A percentile compares a stretch with the other conserved stretches of the same genome.
These are phyloP conservation scores for Pythium rishiriense DNA, from an alignment of 352 stramenopile genomes.

Conservation along the genomic window DNA sequence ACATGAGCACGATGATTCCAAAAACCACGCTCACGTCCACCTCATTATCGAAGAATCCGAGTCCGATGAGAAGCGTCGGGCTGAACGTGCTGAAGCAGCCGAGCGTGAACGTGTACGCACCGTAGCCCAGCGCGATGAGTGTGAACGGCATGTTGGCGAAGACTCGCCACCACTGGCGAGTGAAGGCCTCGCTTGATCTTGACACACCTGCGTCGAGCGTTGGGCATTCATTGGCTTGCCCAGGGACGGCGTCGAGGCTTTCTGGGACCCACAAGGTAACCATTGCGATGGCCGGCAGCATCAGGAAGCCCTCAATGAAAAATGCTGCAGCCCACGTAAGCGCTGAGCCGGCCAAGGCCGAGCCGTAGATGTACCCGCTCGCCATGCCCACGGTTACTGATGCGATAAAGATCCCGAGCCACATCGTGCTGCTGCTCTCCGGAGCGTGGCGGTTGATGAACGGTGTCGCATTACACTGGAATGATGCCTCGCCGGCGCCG, in stretches of 20 bases:
- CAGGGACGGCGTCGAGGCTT: conserved; percentile 52
- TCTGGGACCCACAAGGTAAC: conserved; percentile 59
- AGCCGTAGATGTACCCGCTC: conserved; percentile 82
- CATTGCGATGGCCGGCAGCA: conserved; percentile 61
- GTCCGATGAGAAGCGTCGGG: conserved; percentile 83
- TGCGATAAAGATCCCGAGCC: conserved; percentile 92
- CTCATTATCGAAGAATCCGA: conserved; percentile 86
- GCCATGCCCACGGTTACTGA: conserved; percentile 67
- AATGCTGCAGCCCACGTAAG: conserved; percentile 86
- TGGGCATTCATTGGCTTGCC: conserved; percentile 19
- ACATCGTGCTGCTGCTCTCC: conserved; percentile 70
- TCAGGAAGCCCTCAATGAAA: conserved; percentile 56
- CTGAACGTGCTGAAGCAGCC: conserved; percentile 86
- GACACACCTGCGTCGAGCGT: not conserved
- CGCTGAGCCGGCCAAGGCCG: conserved; percentile 51
- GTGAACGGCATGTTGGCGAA: conserved; percentile 46
- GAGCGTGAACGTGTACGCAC: conserved; percentile 85
- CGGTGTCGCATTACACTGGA: conserved; percentile 91
- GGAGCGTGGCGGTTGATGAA: conserved; percentile 92
- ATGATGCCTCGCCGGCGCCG: conserved; percentile 91
- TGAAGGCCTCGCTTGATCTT: not conserved
- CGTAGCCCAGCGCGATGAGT: conserved; percentile 79
- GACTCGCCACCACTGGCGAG: not conserved
- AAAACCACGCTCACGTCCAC: conserved; percentile 87
- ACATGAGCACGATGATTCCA: conserved; percentile 70